These are phyloP conservation scores for Choiromyces venosus DNA, from an alignment of 495 filamentous ascomycete genomes.

Conservation along the genomic window DNA sequence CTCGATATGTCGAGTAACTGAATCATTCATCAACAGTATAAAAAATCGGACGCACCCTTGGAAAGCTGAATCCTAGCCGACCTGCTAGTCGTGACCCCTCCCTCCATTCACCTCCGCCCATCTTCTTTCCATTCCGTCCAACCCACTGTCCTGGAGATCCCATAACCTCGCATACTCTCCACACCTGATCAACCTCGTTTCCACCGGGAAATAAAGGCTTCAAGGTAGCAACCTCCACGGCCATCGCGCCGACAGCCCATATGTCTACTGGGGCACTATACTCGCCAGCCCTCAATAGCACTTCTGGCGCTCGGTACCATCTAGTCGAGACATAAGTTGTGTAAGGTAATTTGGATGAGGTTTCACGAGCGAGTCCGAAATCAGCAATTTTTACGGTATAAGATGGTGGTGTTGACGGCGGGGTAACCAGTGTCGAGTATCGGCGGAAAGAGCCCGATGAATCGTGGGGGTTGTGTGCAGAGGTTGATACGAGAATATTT, in stretches of 20 bases:
- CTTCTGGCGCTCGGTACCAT: conserved; percentile 98
- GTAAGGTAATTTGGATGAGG: conserved; percentile 89
- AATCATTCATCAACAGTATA: conserved; percentile 6
- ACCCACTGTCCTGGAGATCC: conserved; percentile 98
- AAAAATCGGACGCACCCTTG: conserved; percentile 56
- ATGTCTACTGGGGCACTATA: conserved; percentile 98
- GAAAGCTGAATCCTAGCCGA: conserved; percentile 97
- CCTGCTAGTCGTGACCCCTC: conserved; percentile 88
- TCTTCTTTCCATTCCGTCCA: conserved; percentile 74
- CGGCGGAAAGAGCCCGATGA: conserved; percentile 72
- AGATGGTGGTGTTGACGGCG: conserved; percentile 83
- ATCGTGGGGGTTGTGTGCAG: conserved; percentile 66
- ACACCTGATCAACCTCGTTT: conserved; percentile 98
- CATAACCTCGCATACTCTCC: conserved; percentile 99
- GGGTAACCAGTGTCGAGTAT: conserved; percentile 89
- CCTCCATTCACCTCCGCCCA: conserved; percentile 97
- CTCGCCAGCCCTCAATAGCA: conserved; percentile 87
- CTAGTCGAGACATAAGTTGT: conserved; percentile 98
- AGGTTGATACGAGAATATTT: conserved; percentile 96
- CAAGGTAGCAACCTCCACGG: conserved; percentile 93
- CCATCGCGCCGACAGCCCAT: conserved; percentile 99
- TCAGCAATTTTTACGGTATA: conserved; percentile 99
- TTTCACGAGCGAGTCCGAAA: conserved; percentile 96
- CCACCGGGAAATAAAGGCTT: conserved; percentile 96
- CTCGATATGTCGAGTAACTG: neutral